A percentile compares a stretch with the other conserved stretches of the same genome.
These are phyloP conservation scores for Saprolegnia parasitica DNA, from an alignment of 352 stramenopile genomes.

Conservation along the genomic window DNA sequence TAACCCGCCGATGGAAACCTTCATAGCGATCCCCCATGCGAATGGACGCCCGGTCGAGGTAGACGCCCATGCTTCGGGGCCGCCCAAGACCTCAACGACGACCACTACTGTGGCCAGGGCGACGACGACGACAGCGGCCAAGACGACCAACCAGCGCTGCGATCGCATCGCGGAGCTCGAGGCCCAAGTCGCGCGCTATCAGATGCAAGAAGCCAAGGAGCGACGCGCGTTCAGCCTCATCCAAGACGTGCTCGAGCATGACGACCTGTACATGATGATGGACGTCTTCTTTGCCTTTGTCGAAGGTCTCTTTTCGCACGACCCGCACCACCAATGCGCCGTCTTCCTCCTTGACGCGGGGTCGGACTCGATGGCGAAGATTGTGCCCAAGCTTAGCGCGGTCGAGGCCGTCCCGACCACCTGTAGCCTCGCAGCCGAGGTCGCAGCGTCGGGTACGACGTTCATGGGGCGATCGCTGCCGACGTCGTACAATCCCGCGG, in stretches of 20 bases:
- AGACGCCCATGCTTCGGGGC: background rate
- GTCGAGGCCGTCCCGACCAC: slow-evolving; percentile 49
- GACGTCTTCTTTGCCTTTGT: slow-evolving; percentile 23
- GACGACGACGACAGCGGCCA: background rate
- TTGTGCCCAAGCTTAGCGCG: slow-evolving; percentile 45
- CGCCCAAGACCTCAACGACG: background rate
- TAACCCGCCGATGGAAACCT: background rate
- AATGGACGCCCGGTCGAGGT: background rate
- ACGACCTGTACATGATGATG: slow-evolving; percentile 23
- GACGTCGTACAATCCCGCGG: slow-evolving; percentile 48
- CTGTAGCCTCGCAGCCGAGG: slow-evolving; percentile 51
- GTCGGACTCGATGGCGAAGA: slow-evolving; percentile 69
- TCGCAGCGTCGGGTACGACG: slow-evolving; percentile 36
- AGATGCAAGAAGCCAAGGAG: slow-evolving; percentile 17
- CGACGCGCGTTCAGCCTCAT: slow-evolving; percentile 5
- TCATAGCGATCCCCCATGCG: background rate
- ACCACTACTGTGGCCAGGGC: background rate
- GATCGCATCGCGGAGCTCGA: background rate
- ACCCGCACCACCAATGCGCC: slow-evolving; percentile 31
- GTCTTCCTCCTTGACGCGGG: slow-evolving; percentile 76
- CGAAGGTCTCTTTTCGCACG: background rate
- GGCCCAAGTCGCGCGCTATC: background rate
- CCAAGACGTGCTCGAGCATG: slow-evolving; percentile 18
- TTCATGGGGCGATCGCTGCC: slow-evolving; percentile 45
- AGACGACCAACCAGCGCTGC: background rate